Conservation (phyloP, 2,329 filamentous ascomycete genomes). For the Aureobasidium sp. region DNA sequence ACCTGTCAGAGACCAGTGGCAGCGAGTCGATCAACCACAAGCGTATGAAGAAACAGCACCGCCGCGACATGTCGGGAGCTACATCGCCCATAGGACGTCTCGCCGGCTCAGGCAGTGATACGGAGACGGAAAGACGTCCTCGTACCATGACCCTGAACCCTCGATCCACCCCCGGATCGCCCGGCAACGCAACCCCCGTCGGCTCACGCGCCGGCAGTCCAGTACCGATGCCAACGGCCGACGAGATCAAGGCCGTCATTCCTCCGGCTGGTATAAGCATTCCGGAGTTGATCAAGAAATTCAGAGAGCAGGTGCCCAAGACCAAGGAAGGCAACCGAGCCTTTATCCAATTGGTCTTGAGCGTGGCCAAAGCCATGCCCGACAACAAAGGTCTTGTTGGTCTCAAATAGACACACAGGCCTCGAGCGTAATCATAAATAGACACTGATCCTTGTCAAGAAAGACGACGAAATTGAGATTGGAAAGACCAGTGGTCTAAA, state of each 20-base stretch:
- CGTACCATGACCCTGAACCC: slow-evolving; percentile 45
- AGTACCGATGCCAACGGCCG: slow-evolving; percentile 32
- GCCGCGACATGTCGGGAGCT: slow-evolving; percentile 30
- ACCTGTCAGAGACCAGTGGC: slow-evolving; percentile 81
- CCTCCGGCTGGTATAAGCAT: slow-evolving; percentile 37
- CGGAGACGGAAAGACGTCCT: slow-evolving; percentile 53
- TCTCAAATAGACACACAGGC: background rate
- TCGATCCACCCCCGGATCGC: slow-evolving; percentile 24
- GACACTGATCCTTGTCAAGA: background rate
- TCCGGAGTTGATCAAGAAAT: slow-evolving; percentile 30
- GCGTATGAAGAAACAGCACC: slow-evolving; percentile 52
- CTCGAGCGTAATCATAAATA: background rate
- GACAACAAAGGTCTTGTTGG: background rate
- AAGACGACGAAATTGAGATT: background rate
- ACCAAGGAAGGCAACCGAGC: slow-evolving; percentile 27
- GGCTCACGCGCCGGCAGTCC: slow-evolving; percentile 28
- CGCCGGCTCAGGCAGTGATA: slow-evolving; percentile 59
- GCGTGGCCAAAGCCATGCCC: slow-evolving; percentile 19
- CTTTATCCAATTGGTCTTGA: slow-evolving; percentile 38
- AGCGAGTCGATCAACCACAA: slow-evolving; percentile 73
- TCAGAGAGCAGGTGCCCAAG: slow-evolving; percentile 33
- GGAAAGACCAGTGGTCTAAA: background rate
- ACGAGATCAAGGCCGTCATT: slow-evolving; percentile 37
- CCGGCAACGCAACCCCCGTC: slow-evolving; percentile 24
- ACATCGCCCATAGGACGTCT: slow-evolving; percentile 17